Conservation (phyloP, 1,284 basidiomycete species). For the Sporisorium reilianum region DNA sequence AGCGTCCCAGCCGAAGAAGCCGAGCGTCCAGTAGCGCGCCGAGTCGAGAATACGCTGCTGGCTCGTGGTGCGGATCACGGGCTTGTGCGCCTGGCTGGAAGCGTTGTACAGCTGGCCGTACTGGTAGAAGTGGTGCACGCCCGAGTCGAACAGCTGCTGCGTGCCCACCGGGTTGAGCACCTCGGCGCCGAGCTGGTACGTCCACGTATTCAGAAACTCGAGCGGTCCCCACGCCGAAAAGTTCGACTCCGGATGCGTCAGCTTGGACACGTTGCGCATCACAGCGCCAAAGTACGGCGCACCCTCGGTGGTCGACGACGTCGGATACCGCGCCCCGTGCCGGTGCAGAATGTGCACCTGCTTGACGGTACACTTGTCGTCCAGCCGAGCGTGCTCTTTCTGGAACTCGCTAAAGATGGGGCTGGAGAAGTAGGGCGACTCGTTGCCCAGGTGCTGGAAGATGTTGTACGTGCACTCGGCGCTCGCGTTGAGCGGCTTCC, state of each 20-base stretch:
- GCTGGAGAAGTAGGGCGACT: conserved; percentile 54
- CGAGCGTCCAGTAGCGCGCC: conserved; percentile 76
- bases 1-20: conserved; percentile 59
- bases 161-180: conserved; percentile 83
- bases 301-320: conserved; percentile 48
- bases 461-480: conserved; percentile 42
- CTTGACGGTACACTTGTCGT: conserved; percentile 45
- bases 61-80: conserved; percentile 65
- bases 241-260: conserved; percentile 37
- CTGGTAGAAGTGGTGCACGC: conserved; percentile 62
- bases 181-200: conserved; percentile 75
- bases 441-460: conserved; percentile 58
- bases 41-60: conserved; percentile 85
- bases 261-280: conserved; percentile 46
- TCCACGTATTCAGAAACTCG: conserved; percentile 79
- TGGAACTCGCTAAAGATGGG: conserved; percentile 50
- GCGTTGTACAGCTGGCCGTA: conserved; percentile 65
- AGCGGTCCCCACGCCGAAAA: conserved; percentile 74
- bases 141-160: conserved; percentile 74
- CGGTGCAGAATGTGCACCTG: conserved; percentile 58
- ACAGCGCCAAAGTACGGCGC: conserved; percentile 47
- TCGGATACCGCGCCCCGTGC: conserved; percentile 52
- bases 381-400: conserved; percentile 28
- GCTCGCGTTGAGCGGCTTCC: conserved; percentile 32
- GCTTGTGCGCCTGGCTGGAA: conserved; percentile 55